phyloP scores from a whole-genome alignment of 257 asterid genomes.

The Gentiana macrophylla region DNA sequence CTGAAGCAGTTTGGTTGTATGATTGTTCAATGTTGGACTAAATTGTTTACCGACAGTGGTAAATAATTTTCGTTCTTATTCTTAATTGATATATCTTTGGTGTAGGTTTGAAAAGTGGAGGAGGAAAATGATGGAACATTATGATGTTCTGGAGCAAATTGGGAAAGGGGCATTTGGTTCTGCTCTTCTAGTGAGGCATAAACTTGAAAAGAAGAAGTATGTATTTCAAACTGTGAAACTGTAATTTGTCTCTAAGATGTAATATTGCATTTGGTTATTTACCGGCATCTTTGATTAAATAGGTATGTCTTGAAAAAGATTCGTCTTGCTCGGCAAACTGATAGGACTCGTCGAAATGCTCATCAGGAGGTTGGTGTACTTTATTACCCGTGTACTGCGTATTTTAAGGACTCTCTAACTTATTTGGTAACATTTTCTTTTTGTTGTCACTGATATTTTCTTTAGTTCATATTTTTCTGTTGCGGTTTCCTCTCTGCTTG shows the following conservation, averaged over 20 bases:
- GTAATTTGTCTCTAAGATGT: too few relatives aligned
- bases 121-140: conserved; percentile 52
- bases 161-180: conserved; percentile 97
- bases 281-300: background rate
- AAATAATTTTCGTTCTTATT: too few relatives aligned
- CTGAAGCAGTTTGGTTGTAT: too few relatives aligned
- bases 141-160: conserved; percentile 79
- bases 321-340: conserved; percentile 94
- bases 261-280: too few relatives aligned
- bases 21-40: too few relatives aligned
- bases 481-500: too few relatives aligned
- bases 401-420: background rate
- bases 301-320: conserved; percentile 91
- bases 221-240: conserved; percentile 7
- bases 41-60: too few relatives aligned
- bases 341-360: conserved; percentile 88
- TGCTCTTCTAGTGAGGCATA: conserved; percentile 79
- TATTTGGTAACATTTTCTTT: background rate
- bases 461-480: too few relatives aligned
- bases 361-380: conserved; percentile 76
- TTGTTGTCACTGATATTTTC: too few relatives aligned
- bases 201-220: conserved; percentile 77
- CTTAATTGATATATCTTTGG: background rate
- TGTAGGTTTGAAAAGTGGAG: conserved; percentile 8
- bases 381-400: background rate